Base-by-base conservation (phyloP, 2,329 filamentous ascomycete species). In the Sporothrix mexicana region DNA sequence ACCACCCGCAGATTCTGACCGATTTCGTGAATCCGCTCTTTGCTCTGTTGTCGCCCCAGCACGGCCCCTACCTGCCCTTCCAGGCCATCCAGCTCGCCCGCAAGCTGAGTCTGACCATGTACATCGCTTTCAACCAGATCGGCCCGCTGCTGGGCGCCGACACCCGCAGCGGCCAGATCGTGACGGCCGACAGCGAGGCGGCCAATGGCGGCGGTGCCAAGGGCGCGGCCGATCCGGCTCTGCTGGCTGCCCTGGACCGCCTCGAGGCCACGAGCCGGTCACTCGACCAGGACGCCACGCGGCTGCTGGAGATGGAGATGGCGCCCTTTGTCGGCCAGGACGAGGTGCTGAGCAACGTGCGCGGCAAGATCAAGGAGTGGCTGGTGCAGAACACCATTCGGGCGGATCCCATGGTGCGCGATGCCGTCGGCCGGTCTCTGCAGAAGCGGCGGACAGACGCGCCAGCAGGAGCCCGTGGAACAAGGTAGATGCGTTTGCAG, bases 321-420 rank as follows among this genome's bases (percentile, higher is more conserved):
- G 90, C 90, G 70, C 95, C 95, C 0, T 98, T 94, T 81, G 88
- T 86, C 69, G 91, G 90, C n/a, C 92, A 97, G 78, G 83, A 87
- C 49, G 86, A 88, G 74, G 85, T 85, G n/a, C 83, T 92, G 64
- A 85, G 84, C 61, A 89, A 89, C 73, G 82, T 97, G 78, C 88
- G 90, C 74, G 86, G 87, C 55, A 92, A 92, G 77, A 88, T 98
- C 82, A 92, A 91, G 81, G 93, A 96, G 78, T 97, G 94, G 87
- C 84, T 98, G 77, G 90, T 98, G 69, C 90, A 97, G 80, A 97
- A 97, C 79, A 95, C 91, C 15, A 92, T 97, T 74, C 87, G 90
- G 76, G 89, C 88, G 66, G 93, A 95, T 81, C 91, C 91, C 0
- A 93, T 95, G 82, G 95, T 98, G 9, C 88, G 91, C 77, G 91